Evolutionary conservation across 2,329 filamentous ascomycete genomes (phyloP), one percentile per base, ranked within the genome.

Genomic region (Tolypocladium guangdongense): DNA sequence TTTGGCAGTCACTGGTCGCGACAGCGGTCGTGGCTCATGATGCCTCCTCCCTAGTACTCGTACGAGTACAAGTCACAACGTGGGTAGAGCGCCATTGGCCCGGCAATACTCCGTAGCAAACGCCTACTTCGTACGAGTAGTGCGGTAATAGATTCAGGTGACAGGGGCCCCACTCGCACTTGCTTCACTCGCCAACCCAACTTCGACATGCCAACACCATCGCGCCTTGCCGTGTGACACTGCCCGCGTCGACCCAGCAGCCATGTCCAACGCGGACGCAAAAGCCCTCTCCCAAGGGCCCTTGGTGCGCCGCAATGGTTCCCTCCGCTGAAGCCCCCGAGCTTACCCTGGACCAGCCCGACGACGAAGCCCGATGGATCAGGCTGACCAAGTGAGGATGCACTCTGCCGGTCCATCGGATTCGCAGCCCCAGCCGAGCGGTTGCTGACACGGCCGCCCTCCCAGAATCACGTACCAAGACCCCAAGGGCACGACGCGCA

Each of bases 381-480:
- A 81, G 77, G 60, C 71, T 84, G 7, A 71, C 80, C 58, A 78
- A 80, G 80, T 83, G 72, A 57, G 52, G 52, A 32, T 4, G 24
- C 24, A 7, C 4, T n/a, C n/a, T n/a, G n/a, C n/a, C n/a, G n/a
- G n/a, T n/a, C n/a, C n/a, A n/a, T n/a, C n/a, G n/a, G n/a, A 27
- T 27, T 27, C 27, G 27, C 36, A 14, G 11, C 27, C 54, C 48
- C 36, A 2, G 16, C 43, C 10, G 39, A 27, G 16, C 41, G 16
- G 16, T 10, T 24, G 16, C 35, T 33, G 46, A 33, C 33, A 27
- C 18, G 41, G 35, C 7, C 53, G 16, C 33, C 6, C 10, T 22
- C 39, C 10, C 45, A 83, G 81, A 62, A 78, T 82, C 57, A 78
- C 75, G 36, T 90, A 89, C 66, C 71, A 73, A 53, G 86, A 89